Conservation (phyloP, 768 basidiomycete species). For the Pleurotus tuoliensis region DNA sequence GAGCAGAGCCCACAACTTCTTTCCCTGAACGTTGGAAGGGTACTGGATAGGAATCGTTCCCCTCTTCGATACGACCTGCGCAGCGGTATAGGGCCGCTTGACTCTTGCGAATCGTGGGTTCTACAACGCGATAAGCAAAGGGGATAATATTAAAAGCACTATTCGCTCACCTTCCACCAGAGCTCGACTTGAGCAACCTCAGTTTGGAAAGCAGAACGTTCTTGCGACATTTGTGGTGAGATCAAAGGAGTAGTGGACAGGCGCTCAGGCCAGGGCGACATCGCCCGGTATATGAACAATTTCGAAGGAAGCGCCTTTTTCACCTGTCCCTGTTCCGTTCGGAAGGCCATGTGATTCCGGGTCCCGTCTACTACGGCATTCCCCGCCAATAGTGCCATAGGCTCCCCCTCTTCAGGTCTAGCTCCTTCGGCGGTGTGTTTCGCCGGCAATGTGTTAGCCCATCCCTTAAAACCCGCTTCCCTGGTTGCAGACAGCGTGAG, state of each 20-base stretch:
- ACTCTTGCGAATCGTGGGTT: conserved; percentile 81
- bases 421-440: neutral
- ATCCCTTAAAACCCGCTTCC: conserved; percentile 2
- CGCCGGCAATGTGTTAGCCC: neutral
- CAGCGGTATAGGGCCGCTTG: conserved; percentile 90
- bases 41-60: conserved; percentile 85
- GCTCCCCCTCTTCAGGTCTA: conserved; percentile 19
- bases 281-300: conserved; percentile 16
- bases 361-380: neutral
- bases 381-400: conserved; percentile 24
- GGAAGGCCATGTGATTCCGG: conserved; percentile 44
- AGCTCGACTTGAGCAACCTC: conserved; percentile 84
- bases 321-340: conserved; percentile 16
- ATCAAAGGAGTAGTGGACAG: conserved; percentile 12
- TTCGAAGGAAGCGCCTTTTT: conserved; percentile 20
- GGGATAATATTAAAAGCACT: neutral
- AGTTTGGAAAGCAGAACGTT: conserved; percentile 65
- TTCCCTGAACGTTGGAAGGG: conserved; percentile 78
- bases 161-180: conserved; percentile 81
- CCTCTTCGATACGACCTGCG: conserved; percentile 90
- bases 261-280: conserved; percentile 21
- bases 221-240: conserved; percentile 50
- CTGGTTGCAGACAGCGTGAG: too few species aligned
- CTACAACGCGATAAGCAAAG: conserved; percentile 34
- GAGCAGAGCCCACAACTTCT: conserved; percentile 81